Conservation (phyloP, 441 rosid genomes). For the Gossypium gossypioides region DNA sequence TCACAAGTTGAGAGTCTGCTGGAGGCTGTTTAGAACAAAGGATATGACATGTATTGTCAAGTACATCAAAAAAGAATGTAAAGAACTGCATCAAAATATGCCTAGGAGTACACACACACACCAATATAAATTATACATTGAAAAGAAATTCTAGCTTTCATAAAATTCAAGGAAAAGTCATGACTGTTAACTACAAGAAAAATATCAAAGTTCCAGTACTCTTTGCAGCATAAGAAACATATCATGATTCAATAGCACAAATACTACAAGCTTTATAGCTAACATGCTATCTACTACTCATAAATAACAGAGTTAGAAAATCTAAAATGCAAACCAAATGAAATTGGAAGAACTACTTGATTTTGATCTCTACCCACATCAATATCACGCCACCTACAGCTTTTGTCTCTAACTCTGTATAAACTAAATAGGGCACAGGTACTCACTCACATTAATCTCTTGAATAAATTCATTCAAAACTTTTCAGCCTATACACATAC, state of each 20-base stretch:
- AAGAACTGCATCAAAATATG: background rate
- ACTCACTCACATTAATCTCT: background rate
- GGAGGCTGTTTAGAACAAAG: conserved; percentile 44
- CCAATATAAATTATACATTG: background rate
- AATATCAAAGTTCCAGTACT: background rate
- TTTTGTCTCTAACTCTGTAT: background rate
- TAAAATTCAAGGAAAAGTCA: background rate
- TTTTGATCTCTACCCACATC: background rate
- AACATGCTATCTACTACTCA: background rate
- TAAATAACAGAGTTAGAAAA: background rate
- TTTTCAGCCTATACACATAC: background rate
- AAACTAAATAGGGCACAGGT: background rate
- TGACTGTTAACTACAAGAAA: background rate
- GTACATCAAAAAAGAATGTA: background rate
- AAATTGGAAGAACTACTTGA: background rate
- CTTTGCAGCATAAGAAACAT: background rate
- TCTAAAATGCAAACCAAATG: background rate
- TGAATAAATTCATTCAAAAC: background rate
- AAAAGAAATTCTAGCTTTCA: background rate
- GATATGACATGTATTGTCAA: background rate
- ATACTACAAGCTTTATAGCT: background rate
- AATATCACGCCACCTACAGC: background rate
- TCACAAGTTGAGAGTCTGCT: conserved; percentile 56
- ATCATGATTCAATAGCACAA: background rate
- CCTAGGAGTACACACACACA: background rate